These are phyloP conservation scores for Cinnamomum micranthum DNA, from an alignment of 164 flowering plant species.

Conservation along the genomic window DNA sequence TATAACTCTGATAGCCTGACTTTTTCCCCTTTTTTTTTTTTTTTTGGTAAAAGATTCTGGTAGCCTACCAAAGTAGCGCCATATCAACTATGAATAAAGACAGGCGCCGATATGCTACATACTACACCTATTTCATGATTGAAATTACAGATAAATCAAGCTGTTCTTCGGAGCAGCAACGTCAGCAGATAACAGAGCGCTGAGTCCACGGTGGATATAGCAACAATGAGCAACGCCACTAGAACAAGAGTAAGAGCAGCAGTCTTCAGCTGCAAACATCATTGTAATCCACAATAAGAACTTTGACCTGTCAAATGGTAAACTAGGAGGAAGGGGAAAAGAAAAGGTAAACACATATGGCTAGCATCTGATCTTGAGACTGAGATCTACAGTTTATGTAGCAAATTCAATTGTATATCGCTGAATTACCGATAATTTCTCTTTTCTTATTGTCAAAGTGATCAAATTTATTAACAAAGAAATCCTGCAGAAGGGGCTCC, in stretches of 20 bases:
- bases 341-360: no score
- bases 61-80: neutral
- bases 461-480: no score
- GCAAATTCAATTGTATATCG: no score
- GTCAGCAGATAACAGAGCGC: conserved; percentile 57
- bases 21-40: no score
- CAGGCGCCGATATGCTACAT: neutral
- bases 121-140: neutral
- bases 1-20: no score
- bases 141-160: conserved; percentile 21
- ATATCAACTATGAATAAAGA: neutral
- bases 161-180: conserved; percentile 48
- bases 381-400: no score
- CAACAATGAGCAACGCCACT: conserved; percentile 69
- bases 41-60: neutral
- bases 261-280: conserved; percentile 73
- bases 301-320: neutral
- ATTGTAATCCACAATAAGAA: neutral
- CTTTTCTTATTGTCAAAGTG: no score
- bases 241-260: conserved; percentile 79
- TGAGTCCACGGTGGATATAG: conserved; percentile 68
- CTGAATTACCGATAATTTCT: no score
- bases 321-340: neutral
- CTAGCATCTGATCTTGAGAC: no score
- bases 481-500: no score